Conservation (phyloP, 805 yeast species). For the Ogataea populi-albae region DNA sequence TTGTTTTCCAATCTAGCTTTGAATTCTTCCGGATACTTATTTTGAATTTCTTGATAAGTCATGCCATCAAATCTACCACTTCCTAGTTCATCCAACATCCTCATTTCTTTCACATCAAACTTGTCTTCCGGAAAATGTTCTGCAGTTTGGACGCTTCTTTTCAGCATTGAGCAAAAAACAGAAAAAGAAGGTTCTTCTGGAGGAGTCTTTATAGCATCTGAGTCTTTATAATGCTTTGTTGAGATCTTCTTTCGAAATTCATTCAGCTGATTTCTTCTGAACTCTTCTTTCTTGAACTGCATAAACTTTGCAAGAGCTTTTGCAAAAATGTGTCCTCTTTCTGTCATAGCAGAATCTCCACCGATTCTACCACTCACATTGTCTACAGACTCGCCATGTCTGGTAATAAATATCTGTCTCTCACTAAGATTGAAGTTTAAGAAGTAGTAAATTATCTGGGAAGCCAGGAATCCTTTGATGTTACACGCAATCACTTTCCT, state of each 20-base stretch:
- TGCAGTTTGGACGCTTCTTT: constrained; percentile 76
- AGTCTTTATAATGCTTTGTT: constrained; percentile 5
- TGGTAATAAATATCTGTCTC: constrained; percentile 89
- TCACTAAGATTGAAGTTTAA: constrained; percentile 84
- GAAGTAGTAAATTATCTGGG: constrained; percentile 88
- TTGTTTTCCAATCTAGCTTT: constrained; percentile 73
- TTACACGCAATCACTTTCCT: constrained; percentile 89
- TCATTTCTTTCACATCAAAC: constrained; percentile 80
- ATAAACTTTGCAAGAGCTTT: constrained; percentile 73
- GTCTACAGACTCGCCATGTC: constrained; percentile 91
- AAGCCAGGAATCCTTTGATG: constrained; percentile 81
- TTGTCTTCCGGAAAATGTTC: constrained; percentile 68
- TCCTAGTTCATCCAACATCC: constrained; percentile 90
- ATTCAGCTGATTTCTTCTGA: constrained; percentile 59
- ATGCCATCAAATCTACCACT: constrained; percentile 91
- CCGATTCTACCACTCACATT: constrained; percentile 86
- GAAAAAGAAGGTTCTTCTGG: constrained; percentile 74
- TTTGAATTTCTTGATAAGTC: constrained; percentile 85
- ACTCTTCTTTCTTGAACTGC: constrained; percentile 63
- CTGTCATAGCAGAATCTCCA: constrained; percentile 81
- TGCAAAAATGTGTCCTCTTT: constrained; percentile 74
- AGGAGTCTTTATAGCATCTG: constrained; percentile 20
- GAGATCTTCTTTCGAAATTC: constrained; percentile 43
- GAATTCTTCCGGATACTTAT: constrained; percentile 72
- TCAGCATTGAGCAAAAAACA: constrained; percentile 90